Evolutionary conservation across 73 alveolate species (phyloP).

Genomic region (Tetrahymena thermophila): DNA sequence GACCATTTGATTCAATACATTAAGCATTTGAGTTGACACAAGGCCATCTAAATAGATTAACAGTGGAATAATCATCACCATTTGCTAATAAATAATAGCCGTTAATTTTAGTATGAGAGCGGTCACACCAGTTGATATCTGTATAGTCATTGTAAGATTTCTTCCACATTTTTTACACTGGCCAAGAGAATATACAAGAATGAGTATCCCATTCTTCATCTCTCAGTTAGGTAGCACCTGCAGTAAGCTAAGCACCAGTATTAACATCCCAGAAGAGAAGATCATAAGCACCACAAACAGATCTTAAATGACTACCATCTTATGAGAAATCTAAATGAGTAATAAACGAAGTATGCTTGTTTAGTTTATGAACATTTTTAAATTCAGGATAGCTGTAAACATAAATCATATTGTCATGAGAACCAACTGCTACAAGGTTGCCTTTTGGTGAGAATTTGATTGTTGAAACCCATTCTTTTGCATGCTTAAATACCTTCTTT

Average conservation of each 20-base stretch:
- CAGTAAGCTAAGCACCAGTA: constrained; percentile 66
- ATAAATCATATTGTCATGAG: constrained; percentile 77
- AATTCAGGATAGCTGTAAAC: constrained; percentile 51
- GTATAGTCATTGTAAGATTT: constrained; percentile 83
- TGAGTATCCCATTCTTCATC: constrained; percentile 92
- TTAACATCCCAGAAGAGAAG: constrained; percentile 75
- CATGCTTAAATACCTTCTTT: constrained; percentile 53
- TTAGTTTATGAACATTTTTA: constrained; percentile 41
- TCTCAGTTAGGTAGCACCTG: constrained; percentile 70
- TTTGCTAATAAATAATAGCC: constrained; percentile 75
- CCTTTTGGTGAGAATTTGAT: constrained; percentile 91
- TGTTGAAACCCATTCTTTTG: constrained; percentile 62
- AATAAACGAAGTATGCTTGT: constrained; percentile 71
- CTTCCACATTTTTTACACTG: constrained; percentile 86
- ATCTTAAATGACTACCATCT: constrained; percentile 68
- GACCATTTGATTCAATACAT: constrained; percentile 56
- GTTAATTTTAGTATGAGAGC: constrained; percentile 61
- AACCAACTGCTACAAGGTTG: constrained; percentile 73
- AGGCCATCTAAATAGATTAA: constrained; percentile 84
- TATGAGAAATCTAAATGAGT: constrained; percentile 92
- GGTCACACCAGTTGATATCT: constrained; percentile 87
- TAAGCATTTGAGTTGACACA: constrained; percentile 58
- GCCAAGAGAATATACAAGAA: constrained; percentile 93
- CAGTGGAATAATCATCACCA: constrained; percentile 75
- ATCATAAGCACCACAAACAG: constrained; percentile 83